Evolutionary conservation across 2,329 filamentous ascomycete genomes (phyloP), one percentile per base, ranked within the genome.

Genomic region (Colletotrichum chlorophyti): DNA sequence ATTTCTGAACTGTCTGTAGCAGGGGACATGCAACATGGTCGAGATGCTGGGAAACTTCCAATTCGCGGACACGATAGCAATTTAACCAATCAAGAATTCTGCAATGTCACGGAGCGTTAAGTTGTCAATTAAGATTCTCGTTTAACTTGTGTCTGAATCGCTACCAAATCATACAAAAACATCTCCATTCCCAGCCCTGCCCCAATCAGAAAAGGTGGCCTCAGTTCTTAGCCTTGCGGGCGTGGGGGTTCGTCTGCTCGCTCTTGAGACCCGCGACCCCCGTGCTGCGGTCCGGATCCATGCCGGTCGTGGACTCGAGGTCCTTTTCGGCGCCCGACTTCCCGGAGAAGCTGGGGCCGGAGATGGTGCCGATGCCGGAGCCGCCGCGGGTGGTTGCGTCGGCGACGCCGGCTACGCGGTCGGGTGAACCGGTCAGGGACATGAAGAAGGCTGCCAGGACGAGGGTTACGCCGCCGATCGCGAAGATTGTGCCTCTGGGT

Each of bases 221-320:
- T 37, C 19, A 53, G 27, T 55, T 55, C 23, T 15, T 55, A 3
- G 37, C 29, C 14, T 12, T 27, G 12, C 19, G 11, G 12, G 24
- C 12, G n/a, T 53, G 26, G 9, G 51, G 41, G 9, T 53, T 35
- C 29, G 29, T 50, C 53, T 48, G 45, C 17, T 50, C 46, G 37
- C 45, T 55, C 53, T 55, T 55, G n/a, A 50, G 6, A 6, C 45
- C 53, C 12, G 35, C 43, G 27, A 42, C 6, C 6, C 21, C 53
- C 19, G 38, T 46, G 9, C 19, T 50, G n/a, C 48, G 32, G 1
- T 41, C 31, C 15, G 47, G 26, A 6, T 47, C 48, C 19, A 31
- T 32, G 3, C 41, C 48, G 6, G 48, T 46, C 2, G 26, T 32
- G 3, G 41, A 32, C 21, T 46, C 41, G 3, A 47, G 8, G 1